Percentiles rank a stretch among this genome's conserved stretches.
Conservation (phyloP, 257 asterid species). For the Prunella vulgaris region DNA sequence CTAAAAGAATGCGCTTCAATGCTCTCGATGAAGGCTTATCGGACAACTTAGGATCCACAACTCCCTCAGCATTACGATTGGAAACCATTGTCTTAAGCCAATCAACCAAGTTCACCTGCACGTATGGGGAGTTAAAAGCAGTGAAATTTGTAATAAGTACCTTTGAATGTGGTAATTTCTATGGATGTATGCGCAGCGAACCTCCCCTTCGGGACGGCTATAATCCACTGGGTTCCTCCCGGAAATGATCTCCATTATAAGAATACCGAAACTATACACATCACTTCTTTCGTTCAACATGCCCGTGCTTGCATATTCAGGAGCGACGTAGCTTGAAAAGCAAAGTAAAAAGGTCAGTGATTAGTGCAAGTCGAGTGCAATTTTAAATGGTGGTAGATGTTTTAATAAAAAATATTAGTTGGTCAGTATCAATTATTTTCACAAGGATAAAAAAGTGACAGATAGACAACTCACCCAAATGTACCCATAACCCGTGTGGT, state of each 20-base stretch:
- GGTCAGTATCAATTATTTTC: no score
- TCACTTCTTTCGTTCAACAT: conserved; percentile 93
- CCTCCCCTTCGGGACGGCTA: conserved; percentile 85
- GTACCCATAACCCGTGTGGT: conserved; percentile 99
- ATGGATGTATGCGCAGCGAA: background rate
- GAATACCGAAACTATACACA: conserved; percentile 91
- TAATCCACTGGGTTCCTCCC: conserved; percentile 92
- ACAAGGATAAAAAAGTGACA: background rate
- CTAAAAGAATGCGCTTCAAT: conserved; percentile 74
- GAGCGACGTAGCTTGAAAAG: conserved; percentile 81
- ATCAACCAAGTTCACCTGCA: conserved; percentile 78
- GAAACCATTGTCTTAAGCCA: conserved; percentile 95
- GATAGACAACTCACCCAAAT: conserved; percentile 61
- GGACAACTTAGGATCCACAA: conserved; percentile 65
- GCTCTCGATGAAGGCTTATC: conserved; percentile 80
- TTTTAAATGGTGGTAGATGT: no score
- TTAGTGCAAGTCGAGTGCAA: background rate
- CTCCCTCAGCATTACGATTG: conserved; percentile 74
- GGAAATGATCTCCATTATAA: conserved; percentile 75
- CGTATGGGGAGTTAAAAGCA: background rate
- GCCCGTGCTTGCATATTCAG: conserved; percentile 96
- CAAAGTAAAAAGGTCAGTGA: conserved; percentile 3
- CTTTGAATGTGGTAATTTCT: background rate
- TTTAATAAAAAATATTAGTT: no score
- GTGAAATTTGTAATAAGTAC: background rate